Percentiles rank a stretch among this genome's conserved stretches.
Evolutionary conservation across 2,329 filamentous ascomycete genomes (phyloP).

Genomic region (Drechslera avenae): DNA sequence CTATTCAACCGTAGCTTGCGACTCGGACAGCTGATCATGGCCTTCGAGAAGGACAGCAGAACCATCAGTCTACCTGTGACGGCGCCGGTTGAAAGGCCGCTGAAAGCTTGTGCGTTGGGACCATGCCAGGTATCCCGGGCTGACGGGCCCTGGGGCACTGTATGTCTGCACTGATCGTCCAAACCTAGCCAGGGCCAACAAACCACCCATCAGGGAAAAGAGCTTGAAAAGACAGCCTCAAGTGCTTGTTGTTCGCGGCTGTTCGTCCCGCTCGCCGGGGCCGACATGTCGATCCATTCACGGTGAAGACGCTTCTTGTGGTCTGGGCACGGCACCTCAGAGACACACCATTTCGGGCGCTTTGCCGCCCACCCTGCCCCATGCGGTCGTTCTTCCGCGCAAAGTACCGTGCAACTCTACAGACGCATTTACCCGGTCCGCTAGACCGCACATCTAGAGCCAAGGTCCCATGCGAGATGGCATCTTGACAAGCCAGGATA

Average conservation of each 20-base stretch:
- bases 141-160: slow-evolving; percentile 7
- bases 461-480: slow-evolving; percentile 22
- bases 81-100: slow-evolving; percentile 1
- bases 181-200: slow-evolving; percentile 3
- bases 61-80: slow-evolving; percentile 1
- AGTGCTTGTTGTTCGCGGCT: slow-evolving; percentile 12
- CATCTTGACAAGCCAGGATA: slow-evolving; percentile 16
- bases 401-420: slow-evolving; percentile 25
- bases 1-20: slow-evolving; percentile 24
- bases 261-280: slow-evolving; percentile 16
- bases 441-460: slow-evolving; percentile 28
- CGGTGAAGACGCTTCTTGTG: slow-evolving; percentile 7
- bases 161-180: slow-evolving; percentile 1
- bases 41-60: slow-evolving; percentile 17
- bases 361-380: slow-evolving; percentile 27
- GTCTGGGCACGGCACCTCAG: slow-evolving; percentile 16
- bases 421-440: slow-evolving; percentile 40
- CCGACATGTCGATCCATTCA: slow-evolving; percentile 10
- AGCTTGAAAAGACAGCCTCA: slow-evolving; percentile 3
- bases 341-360: slow-evolving; percentile 16
- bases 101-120: slow-evolving; percentile 7
- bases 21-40: slow-evolving; percentile 8
- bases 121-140: slow-evolving; percentile 7
- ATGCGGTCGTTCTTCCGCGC: slow-evolving; percentile 26
- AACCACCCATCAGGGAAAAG: background rate